Base-by-base conservation (phyloP, 106 monocot species). In the Dendrobium chrysotoxum region DNA sequence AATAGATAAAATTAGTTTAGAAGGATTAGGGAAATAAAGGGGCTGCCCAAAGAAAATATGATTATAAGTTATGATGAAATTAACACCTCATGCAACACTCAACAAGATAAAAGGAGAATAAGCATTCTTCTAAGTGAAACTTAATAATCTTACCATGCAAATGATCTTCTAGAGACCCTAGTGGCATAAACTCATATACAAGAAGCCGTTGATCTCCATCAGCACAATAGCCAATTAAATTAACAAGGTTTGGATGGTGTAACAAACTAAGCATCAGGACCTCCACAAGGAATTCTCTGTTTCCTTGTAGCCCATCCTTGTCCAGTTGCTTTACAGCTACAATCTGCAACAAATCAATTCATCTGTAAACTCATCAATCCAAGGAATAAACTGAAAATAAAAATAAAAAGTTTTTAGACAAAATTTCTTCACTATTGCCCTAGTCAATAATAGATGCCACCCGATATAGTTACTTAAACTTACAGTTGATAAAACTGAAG, bases 141-240 rank as follows among this genome's bases (percentile, higher is more conserved):
- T 18, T 21, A 25, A 39, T 31, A 74, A 39, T 28, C 75, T n/a
- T 83, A 86, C 86, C 86, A 38, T 80, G 83, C 11, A 86, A 77
- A 80, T 86, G 86, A 83, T 86, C 86, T 79, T 86, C 86, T 61
- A 86, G 77, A 50, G 86, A 86, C 54, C 86, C 86, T 15, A 80
- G 80, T 4, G 86, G 31, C 86, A 86, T 86, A 58, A 79, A 86
- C 82, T 86, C 86, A 70, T 86, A 86, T 16, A 86, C 86, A 75
- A 86, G 80, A 76, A 86, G 86, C 30, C 86, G 76, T 57, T 83
- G 86, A 35, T 86, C 86, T 26, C 86, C 86, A 67, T 86, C 83
- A 70, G 82, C 79, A 55, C 86, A 86, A 65, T 86, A 86, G 40
- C 86, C 86, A 57, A 86, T 86, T 42, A 86, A 65, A 80, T 65